These are phyloP conservation scores for Pyrenochaeta sp. DNA, from an alignment of 2,329 filamentous ascomycete species.

Conservation along the genomic window DNA sequence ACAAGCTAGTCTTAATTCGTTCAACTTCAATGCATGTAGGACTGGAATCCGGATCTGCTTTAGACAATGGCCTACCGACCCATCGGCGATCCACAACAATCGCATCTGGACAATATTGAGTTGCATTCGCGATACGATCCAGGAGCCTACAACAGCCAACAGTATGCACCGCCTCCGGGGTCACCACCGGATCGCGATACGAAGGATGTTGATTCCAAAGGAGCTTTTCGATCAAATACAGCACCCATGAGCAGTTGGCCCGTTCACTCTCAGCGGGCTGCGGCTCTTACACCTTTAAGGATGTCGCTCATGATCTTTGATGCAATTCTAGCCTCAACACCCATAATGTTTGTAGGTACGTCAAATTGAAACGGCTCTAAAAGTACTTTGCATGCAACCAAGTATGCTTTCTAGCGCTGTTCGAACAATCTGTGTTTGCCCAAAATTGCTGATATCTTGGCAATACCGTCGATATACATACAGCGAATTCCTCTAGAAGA, in stretches of 20 bases:
- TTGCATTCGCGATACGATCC: constrained; percentile 15
- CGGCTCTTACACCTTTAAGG: constrained; percentile 28
- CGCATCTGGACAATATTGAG: constrained; percentile 11
- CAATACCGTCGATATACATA: background rate
- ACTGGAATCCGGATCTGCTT: background rate
- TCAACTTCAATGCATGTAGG: background rate
- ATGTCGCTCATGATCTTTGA: constrained; percentile 31
- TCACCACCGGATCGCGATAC: constrained; percentile 3
- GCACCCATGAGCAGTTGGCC: constrained; percentile 18
- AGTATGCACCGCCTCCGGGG: constrained; percentile 9
- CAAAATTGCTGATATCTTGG: background rate
- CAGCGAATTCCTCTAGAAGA: background rate
- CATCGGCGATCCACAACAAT: background rate
- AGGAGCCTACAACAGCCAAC: background rate
- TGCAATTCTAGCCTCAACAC: constrained; percentile 30
- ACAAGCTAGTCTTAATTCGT: background rate
- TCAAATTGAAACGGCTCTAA: background rate
- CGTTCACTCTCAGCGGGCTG: constrained; percentile 24
- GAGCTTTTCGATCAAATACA: background rate
- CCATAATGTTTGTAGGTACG: constrained; percentile 39
- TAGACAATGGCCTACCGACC: constrained; percentile 1
- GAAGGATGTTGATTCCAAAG: constrained; percentile 9
- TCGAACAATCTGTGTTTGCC: background rate
- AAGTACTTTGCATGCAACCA: too few relatives aligned
- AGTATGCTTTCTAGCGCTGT: background rate